Evolutionary conservation across 345 rosid species (phyloP).

Genomic region (Pistacia integerrima): DNA sequence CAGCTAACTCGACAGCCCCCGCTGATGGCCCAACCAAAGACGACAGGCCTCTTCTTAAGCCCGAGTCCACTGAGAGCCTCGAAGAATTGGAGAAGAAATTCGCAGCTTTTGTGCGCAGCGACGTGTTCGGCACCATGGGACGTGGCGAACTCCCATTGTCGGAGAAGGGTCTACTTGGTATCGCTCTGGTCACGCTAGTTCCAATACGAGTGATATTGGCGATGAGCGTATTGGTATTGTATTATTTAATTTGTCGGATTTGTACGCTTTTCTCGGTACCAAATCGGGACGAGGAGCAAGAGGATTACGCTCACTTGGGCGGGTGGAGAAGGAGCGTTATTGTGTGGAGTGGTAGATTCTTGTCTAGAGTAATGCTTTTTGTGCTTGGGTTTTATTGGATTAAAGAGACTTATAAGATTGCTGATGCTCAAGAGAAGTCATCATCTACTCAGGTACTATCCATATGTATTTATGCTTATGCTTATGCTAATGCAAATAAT

Average conservation of each 20-base stretch:
- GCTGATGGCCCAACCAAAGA: conserved; percentile 52
- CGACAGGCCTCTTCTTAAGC: conserved; percentile 79
- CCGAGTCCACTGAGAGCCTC: conserved; percentile 50
- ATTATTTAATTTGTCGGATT: conserved; percentile 79
- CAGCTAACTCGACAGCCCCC: conserved; percentile 21
- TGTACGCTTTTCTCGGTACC: conserved; percentile 81
- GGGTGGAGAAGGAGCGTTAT: conserved; percentile 89
- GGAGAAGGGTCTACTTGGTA: conserved; percentile 62
- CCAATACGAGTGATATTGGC: conserved; percentile 69
- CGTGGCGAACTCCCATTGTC: conserved; percentile 66
- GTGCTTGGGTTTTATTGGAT: conserved; percentile 96
- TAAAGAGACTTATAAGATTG: conserved; percentile 46
- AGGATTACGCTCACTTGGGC: conserved; percentile 88
- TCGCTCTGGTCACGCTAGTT: conserved; percentile 68
- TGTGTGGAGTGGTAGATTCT: conserved; percentile 65
- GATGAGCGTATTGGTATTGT: conserved; percentile 51
- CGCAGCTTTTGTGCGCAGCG: conserved; percentile 83
- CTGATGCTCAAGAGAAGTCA: conserved; percentile 10
- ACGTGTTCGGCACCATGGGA: conserved; percentile 89
- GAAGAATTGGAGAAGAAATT: conserved; percentile 83
- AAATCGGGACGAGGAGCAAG: conserved; percentile 76
- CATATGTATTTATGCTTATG: background rate
- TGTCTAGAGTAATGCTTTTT: conserved; percentile 73
- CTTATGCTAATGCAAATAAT: too few relatives aligned
- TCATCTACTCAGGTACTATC: conserved; percentile 34